Evolutionary conservation across 108 stramenopile species (phyloP).

Genomic region (Epithemia pelagica): DNA sequence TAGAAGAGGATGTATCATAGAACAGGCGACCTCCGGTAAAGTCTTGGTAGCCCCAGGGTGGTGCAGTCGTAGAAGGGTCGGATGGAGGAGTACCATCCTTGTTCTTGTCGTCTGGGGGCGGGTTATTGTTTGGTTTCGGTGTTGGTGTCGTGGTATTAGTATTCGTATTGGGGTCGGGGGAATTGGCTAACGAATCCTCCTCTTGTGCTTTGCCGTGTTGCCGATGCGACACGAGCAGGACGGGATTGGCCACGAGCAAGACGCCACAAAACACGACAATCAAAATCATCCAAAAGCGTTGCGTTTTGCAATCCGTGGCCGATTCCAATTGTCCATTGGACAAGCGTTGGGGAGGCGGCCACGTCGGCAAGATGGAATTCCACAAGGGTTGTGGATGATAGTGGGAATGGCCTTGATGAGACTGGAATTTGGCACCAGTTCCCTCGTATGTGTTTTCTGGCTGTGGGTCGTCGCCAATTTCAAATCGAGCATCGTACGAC

Average conservation of each 20-base stretch:
- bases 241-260: neutral
- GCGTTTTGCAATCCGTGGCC: neutral
- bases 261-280: neutral
- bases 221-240: neutral
- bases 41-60: neutral
- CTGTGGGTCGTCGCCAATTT: neutral
- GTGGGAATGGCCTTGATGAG: no score
- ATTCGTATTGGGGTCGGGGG: no score
- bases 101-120: neutral
- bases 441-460: neutral
- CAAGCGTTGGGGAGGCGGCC: neutral
- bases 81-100: neutral
- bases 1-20: no score
- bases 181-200: no score
- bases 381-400: neutral
- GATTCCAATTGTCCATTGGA: neutral
- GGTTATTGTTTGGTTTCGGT: neutral
- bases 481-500: neutral
- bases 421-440: neutral
- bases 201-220: neutral
- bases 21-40: no score
- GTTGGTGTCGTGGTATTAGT: neutral
- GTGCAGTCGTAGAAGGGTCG: neutral
- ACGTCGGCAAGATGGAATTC: neutral
- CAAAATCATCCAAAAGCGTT: neutral